Evolutionary conservation across 768 basidiomycete species (phyloP), one percentile per base, ranked within the genome.

Genomic region (Suillus subalutaceus): DNA sequence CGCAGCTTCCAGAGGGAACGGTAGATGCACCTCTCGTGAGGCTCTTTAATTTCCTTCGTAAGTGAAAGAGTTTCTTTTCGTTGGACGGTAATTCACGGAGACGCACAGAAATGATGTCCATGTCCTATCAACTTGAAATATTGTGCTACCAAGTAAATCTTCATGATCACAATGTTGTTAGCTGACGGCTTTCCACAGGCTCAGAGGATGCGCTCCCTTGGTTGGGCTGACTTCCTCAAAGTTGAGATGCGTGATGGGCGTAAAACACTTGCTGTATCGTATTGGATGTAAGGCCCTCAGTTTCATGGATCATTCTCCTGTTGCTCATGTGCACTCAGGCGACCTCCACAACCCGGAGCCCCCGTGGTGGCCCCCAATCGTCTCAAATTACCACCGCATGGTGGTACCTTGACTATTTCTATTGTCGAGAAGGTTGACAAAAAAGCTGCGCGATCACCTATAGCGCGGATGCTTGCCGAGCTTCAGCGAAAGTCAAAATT

Each of bases 51-150:
- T 93, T 97, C 70, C 82, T 98, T 43, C 94, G 96, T 97, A 75
- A 72, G 94, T 76, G 6, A 30, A 5, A 71, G 5, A 58, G 18
- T 61, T 44, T 53, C 43, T 15, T 40, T 20, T 35, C 15, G 30
- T 30, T 26, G 16, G 8, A 16, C 59, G 6, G 6, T 18, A 40
- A 32, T 50, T 26, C 62, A 70, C 30, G 70, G 37, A 57, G 20
- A 12, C 61, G 9, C 5, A 9, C 68, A 96, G 94, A 96, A 74
- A 91, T 93, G 83, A 92, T 96, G 87, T 93, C 94, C 1, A 77
- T 97, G 66, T 90, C 93, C 2, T 97, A 97, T 77, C 96, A 97
- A 72, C 83, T 98, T 18, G 96, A 96, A 77, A 91, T 95, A 68
- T 77, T 98, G 58, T 89, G 88, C 84, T 91, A 89, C 72, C 93